Percentiles rank a stretch among this genome's conserved stretches.
Conservation (phyloP, 371 early-diverging fungal species). For the Gilbertella persicaria region DNA sequence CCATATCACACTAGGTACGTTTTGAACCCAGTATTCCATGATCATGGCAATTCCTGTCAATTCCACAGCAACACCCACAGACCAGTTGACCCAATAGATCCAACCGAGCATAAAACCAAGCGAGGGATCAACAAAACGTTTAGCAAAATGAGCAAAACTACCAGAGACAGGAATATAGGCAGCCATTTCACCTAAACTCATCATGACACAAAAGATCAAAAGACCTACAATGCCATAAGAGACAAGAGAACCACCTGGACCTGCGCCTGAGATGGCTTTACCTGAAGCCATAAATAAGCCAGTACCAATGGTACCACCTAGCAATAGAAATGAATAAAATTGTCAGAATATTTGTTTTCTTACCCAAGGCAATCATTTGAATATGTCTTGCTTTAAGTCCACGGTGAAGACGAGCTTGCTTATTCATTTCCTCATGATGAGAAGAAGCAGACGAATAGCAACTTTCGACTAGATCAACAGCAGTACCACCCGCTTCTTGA, state of each 20-base stretch:
- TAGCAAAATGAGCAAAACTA: constrained; percentile 76
- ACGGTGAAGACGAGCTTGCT: constrained; percentile 22
- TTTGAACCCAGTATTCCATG: constrained; percentile 74
- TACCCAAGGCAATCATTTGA: constrained; percentile 67
- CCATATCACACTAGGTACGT: constrained; percentile 57
- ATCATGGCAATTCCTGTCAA: constrained; percentile 76
- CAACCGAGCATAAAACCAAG: constrained; percentile 76
- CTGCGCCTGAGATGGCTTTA: constrained; percentile 71
- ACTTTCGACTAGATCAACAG: constrained; percentile 4
- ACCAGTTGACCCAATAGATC: constrained; percentile 81
- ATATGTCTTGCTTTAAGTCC: constrained; percentile 58
- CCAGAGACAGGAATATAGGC: constrained; percentile 81
- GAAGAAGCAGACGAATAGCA: constrained; percentile 2
- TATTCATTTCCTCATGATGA: neutral
- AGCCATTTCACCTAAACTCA: constrained; percentile 83
- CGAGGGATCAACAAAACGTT: constrained; percentile 77
- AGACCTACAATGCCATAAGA: constrained; percentile 71
- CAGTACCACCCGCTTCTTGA: neutral
- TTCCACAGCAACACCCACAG: constrained; percentile 76
- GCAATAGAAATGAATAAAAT: neutral
- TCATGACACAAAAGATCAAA: constrained; percentile 76
- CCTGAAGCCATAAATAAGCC: constrained; percentile 88
- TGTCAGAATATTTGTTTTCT: constrained; percentile 50
- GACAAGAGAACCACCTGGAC: constrained; percentile 71
- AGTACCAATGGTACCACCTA: constrained; percentile 47